phyloP scores from a whole-genome alignment of 75 land plant species.

The Picea sitchensis region DNA sequence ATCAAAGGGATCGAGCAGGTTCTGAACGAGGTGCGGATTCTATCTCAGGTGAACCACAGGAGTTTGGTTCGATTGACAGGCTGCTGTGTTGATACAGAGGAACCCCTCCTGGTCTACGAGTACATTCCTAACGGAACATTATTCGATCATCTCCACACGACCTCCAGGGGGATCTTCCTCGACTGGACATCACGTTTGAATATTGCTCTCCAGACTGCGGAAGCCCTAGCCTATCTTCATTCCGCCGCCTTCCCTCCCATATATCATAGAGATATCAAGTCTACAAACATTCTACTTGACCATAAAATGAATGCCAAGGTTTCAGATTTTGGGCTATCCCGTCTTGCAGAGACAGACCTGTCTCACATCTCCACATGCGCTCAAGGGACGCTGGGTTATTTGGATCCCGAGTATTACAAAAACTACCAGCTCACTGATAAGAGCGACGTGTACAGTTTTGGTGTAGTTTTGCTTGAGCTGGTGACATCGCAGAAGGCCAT shows the following conservation, averaged over 20 bases:
- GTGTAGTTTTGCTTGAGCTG: slow-evolving; percentile 29
- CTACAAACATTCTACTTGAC: slow-evolving; percentile 50
- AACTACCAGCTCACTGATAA: too few species aligned
- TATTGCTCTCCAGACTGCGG: slow-evolving; percentile 13
- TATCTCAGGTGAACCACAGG: too few species aligned
- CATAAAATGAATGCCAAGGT: slow-evolving; percentile 36
- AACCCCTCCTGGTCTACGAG: too few species aligned
- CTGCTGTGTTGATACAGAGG: too few species aligned
- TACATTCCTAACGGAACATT: too few species aligned
- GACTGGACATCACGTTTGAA: slow-evolving; percentile 39
- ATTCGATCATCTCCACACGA: slow-evolving; percentile 36
- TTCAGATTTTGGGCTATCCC: slow-evolving; percentile 48
- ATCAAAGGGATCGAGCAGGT: too few species aligned
- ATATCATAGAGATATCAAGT: slow-evolving; percentile 53
- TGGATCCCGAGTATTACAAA: too few species aligned
- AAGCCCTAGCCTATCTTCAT: too few species aligned
- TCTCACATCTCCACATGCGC: slow-evolving; percentile 13
- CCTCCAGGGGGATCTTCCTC: background rate
- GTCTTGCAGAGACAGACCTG: slow-evolving; percentile 30
- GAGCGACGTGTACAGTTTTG: slow-evolving; percentile 70
- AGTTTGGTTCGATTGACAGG: too few species aligned
- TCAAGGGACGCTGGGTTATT: too few species aligned
- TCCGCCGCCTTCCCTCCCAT: slow-evolving; percentile 19
- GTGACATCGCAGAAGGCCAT: too few species aligned
- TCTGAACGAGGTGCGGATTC: too few species aligned